A percentile compares a stretch with the other conserved stretches of the same genome.
Evolutionary conservation across 78 protist species (phyloP).

Genomic region (Dictyostelium firmibasis): DNA sequence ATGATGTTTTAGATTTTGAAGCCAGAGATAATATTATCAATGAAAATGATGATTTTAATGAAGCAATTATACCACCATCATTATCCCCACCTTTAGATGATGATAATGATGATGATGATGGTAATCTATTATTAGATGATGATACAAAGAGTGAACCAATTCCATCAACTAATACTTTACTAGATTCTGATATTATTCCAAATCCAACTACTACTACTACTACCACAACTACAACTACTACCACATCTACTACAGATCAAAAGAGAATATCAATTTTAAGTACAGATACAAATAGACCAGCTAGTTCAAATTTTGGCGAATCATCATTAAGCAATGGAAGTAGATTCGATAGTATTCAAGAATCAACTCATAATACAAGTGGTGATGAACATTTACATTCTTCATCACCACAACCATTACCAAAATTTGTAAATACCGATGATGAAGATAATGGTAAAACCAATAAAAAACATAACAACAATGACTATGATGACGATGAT

Average conservation of each 20-base stretch:
- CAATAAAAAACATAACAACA: neutral
- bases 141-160: neutral
- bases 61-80: neutral
- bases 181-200: neutral
- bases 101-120: neutral
- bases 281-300: neutral
- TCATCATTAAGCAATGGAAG: neutral
- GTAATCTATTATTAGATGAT: neutral
- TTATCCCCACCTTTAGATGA: neutral
- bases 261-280: neutral
- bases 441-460: neutral
- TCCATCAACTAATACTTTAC: neutral
- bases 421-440: neutral
- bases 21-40: neutral
- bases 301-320: neutral
- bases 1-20: neutral
- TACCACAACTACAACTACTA: neutral
- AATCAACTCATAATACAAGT: neutral
- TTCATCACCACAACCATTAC: neutral
- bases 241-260: neutral
- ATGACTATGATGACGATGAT: neutral
- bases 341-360: neutral
- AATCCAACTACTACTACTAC: neutral
- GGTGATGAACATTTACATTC: neutral
- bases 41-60: neutral